Evolutionary conservation across 2,329 filamentous ascomycete species (phyloP).

Genomic region (Nannizziopsis barbatae): DNA sequence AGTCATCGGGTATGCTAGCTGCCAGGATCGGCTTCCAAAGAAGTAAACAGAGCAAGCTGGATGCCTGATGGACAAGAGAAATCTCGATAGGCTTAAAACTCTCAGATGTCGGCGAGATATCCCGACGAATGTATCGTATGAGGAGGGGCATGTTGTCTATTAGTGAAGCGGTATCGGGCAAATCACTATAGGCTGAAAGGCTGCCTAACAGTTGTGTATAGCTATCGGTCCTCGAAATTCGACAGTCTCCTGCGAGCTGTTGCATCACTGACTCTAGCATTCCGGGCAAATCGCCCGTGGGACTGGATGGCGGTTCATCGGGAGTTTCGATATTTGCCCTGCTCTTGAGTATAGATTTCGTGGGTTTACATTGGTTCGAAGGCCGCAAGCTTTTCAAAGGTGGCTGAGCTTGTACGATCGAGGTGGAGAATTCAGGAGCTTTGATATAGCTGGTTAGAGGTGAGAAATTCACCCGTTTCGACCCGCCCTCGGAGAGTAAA

Average conservation of each 20-base stretch:
- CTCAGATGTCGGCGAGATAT: slow-evolving; percentile 54
- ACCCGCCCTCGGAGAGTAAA: slow-evolving; percentile 29
- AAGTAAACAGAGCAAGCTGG: slow-evolving; percentile 66
- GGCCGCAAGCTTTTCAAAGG: slow-evolving; percentile 39
- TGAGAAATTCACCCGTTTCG: slow-evolving; percentile 54
- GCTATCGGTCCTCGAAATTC: slow-evolving; percentile 66
- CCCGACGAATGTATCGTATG: slow-evolving; percentile 71
- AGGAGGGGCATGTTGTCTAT: slow-evolving; percentile 66
- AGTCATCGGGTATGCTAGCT: slow-evolving; percentile 61
- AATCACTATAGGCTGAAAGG: slow-evolving; percentile 68
- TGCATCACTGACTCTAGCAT: slow-evolving; percentile 79
- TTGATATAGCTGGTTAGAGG: slow-evolving; percentile 47
- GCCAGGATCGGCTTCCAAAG: slow-evolving; percentile 63
- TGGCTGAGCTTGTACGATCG: slow-evolving; percentile 27
- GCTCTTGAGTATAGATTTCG: slow-evolving; percentile 75
- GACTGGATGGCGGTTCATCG: slow-evolving; percentile 36
- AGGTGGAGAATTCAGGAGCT: slow-evolving; percentile 28
- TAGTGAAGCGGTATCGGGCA: slow-evolving; percentile 63
- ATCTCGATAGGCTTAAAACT: slow-evolving; percentile 48
- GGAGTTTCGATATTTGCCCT: slow-evolving; percentile 36
- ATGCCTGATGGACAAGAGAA: slow-evolving; percentile 62
- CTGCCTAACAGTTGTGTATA: slow-evolving; percentile 69
- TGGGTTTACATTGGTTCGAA: slow-evolving; percentile 43
- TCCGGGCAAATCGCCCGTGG: slow-evolving; percentile 52
- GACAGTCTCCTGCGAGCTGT: slow-evolving; percentile 64